A percentile compares a stretch with the other conserved stretches of the same genome.
These are phyloP conservation scores for Ogataea pilisensis DNA, from an alignment of 805 yeast species.

Conservation along the genomic window DNA sequence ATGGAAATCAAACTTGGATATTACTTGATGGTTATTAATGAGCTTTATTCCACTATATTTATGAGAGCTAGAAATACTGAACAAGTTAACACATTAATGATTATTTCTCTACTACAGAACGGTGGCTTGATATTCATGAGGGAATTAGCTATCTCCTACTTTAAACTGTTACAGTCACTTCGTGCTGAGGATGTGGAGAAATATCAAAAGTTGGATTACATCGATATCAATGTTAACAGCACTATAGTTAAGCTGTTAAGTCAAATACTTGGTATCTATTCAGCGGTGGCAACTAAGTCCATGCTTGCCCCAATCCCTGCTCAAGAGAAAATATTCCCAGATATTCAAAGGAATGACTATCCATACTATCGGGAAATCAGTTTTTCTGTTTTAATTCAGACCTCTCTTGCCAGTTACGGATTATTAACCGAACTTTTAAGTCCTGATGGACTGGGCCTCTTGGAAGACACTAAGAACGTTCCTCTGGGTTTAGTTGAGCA, in stretches of 20 bases:
- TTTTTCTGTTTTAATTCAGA: conserved; percentile 33
- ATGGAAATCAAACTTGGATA: conserved; percentile 25
- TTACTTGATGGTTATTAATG: conserved; percentile 22
- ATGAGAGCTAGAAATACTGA: conserved; percentile 23
- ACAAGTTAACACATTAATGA: conserved; percentile 36
- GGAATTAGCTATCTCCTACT: conserved; percentile 22
- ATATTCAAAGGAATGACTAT: conserved; percentile 23
- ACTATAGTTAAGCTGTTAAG: conserved; percentile 21
- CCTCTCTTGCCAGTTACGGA: conserved; percentile 38
- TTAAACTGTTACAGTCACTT: conserved; percentile 20
- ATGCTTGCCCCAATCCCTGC: conserved; percentile 29
- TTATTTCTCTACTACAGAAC: conserved; percentile 47
- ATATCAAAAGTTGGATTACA: conserved; percentile 18
- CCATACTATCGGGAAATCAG: conserved; percentile 25
- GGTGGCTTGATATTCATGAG: conserved; percentile 41
- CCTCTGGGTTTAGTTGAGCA: conserved; percentile 41
- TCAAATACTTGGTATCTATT: conserved; percentile 38
- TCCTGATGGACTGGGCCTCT: conserved; percentile 19
- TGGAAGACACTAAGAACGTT: conserved; percentile 24
- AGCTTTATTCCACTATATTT: conserved; percentile 20
- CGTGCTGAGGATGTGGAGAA: conserved; percentile 14
- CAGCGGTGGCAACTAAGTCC: conserved; percentile 40
- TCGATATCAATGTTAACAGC: conserved; percentile 23
- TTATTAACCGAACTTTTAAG: conserved; percentile 34
- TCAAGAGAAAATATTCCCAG: conserved; percentile 38